Evolutionary conservation across 2,329 filamentous ascomycete genomes (phyloP), one percentile per base, ranked within the genome.

Genomic region (Golovinomyces cichoracearum): DNA sequence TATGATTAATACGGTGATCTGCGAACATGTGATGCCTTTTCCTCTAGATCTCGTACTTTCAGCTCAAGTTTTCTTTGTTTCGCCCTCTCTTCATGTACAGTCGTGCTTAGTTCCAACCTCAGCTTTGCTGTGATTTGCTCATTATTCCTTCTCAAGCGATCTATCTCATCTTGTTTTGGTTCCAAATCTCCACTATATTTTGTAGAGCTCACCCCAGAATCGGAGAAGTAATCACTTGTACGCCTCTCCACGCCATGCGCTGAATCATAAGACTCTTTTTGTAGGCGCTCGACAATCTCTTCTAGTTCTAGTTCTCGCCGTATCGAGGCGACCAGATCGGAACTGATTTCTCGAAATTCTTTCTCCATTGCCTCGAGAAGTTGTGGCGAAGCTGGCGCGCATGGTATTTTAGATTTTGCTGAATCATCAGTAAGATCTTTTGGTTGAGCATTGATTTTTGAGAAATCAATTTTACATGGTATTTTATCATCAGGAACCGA

Each of bases 211-310:
- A 83, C 80, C 27, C 90, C 90, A 5, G 86, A 93, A 62, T 98
- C 90, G 2, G 90, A 98, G 62, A 90, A 98, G 65, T 98, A 95
- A 64, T 98, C 90, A 64, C 90, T 95, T 9, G 83, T 92, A 52
- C 88, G 74, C 61, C 81, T 80, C 53, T 53, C 77, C 25, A 71
- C 57, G 55, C 67, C 60, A 13, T 13, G 25, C n/a, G 50, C 62
- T 69, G 64, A 58, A 70, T 59, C 41, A 62, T 69, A 71, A 53
- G 71, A 70, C 58, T 94, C 85, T n/a, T 76, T 67, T 61, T 94
- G 86, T 56, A 93, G 66, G 50, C 81, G 72, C 55, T 98, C 90
- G 0, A 95, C 78, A 44, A 95, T 70, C 62, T 98, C 90, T 63
- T 98, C 90, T 27, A 98, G 65, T 57, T 98, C 90, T 74, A 98